Base-by-base conservation (phyloP, 805 yeast species). In the Starmerella roubikii region DNA sequence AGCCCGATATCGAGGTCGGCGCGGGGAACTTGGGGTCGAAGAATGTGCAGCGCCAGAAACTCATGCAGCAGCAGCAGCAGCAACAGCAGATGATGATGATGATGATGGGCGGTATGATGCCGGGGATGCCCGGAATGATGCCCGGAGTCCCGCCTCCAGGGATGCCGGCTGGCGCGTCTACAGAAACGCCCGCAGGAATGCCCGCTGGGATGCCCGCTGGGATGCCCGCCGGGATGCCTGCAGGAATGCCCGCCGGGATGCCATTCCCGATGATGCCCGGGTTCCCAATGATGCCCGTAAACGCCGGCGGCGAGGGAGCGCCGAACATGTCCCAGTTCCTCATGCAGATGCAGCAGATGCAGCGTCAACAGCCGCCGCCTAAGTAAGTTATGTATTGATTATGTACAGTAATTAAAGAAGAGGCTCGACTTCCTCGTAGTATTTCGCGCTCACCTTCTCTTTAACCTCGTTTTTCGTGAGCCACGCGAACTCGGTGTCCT, bases 1-100 rank as follows among this genome's bases (percentile, higher is more conserved):
- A 91, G 61, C 98, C 98, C 3, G 98, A 91, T 62, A 91, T 88
- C 52, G 95, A 86, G 57, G 82, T 91, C 39, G 97, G 97, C 36
- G 76, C 83, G 34, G 96, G 96, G 46, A 81, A 83, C 35, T 78
- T 94, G 1, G 38, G 46, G 22, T 32, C 45, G 10, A 33, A 34
- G 36, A 37, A 30, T 28, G 30, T 30, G 30, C 41, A 36, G 23
- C 30, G 47, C 10, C 41, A 36, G 30, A 24, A 32, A 5, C 21
- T 33, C 35, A 26, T 39, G 38, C 45, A 36, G 29, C 38, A 39
- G 38, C 47, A 43, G 28, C 47, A 43, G 42, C 39, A 35, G 29
- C 29, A 33, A 38, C 29, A 33, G 35, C 21, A 37, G 32, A 37
- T 39, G 37, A 29, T 38, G 24, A 48, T 49, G 50, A 43, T 47